These are phyloP conservation scores for Berberis thunbergii DNA, from an alignment of 164 flowering plant genomes.

Conservation along the genomic window DNA sequence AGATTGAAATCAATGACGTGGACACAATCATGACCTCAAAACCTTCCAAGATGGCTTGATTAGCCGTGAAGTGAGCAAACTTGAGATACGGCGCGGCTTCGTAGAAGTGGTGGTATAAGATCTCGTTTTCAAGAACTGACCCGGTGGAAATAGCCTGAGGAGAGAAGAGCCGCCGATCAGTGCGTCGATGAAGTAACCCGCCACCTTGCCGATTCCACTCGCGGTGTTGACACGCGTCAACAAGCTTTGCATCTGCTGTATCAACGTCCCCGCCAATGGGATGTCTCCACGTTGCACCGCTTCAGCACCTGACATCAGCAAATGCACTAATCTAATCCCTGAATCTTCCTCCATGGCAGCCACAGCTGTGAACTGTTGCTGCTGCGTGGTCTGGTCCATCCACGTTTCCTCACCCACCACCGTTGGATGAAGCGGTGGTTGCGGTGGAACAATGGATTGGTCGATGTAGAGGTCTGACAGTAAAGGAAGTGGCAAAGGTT, in stretches of 20 bases:
- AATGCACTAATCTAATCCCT: conserved; percentile 57
- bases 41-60: conserved; percentile 79
- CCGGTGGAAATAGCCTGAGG: conserved; percentile 11
- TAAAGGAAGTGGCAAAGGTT: background rate
- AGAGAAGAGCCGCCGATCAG: conserved; percentile 40
- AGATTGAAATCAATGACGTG: conserved; percentile 74
- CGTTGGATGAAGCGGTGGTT: background rate
- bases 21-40: conserved; percentile 63
- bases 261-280: conserved; percentile 35
- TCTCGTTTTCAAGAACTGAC: conserved; percentile 34
- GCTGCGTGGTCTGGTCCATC: conserved; percentile 4
- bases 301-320: conserved; percentile 60
- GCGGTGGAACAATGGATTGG: background rate
- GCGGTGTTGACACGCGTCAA: conserved; percentile 41
- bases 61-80: conserved; percentile 89
- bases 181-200: conserved; percentile 61
- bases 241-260: conserved; percentile 39
- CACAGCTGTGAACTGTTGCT: conserved; percentile 16
- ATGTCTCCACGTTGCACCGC: conserved; percentile 49
- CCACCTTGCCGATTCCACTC: conserved; percentile 70
- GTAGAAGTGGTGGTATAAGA: conserved; percentile 59
- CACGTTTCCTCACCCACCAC: conserved; percentile 2
- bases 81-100: conserved; percentile 77
- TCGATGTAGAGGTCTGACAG: background rate
- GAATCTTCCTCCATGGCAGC: conserved; percentile 47